phyloP scores from a whole-genome alignment of 1,284 basidiomycete species.

The Pisolithus thermaeus region DNA sequence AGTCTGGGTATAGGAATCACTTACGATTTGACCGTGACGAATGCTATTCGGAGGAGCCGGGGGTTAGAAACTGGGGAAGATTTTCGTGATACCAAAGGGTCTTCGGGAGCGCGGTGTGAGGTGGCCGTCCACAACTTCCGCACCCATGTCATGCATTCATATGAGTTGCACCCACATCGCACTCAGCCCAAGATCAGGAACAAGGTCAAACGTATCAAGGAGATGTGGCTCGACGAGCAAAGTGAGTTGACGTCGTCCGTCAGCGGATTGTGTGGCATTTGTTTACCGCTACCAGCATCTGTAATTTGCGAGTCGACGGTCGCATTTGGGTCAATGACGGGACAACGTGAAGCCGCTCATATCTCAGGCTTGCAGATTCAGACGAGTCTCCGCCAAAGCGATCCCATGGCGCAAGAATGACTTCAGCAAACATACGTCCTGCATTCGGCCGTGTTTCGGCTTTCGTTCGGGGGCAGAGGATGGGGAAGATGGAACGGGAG shows the following conservation, averaged over 20 bases:
- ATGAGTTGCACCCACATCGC: slow-evolving; percentile 61
- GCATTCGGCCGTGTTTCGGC: neutral
- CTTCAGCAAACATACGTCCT: slow-evolving; percentile 25
- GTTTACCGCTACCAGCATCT: neutral
- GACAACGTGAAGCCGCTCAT: slow-evolving; percentile 38
- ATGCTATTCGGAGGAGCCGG: neutral
- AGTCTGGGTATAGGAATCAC: too few relatives aligned
- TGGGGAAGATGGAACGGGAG: slow-evolving; percentile 13
- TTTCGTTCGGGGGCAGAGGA: neutral
- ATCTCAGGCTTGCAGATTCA: slow-evolving; percentile 34
- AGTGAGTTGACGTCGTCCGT: slow-evolving; percentile 44
- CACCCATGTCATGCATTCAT: slow-evolving; percentile 28
- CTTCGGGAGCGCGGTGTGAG: slow-evolving; percentile 10
- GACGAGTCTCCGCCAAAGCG: slow-evolving; percentile 42
- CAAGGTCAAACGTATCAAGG: slow-evolving; percentile 39
- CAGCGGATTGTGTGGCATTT: slow-evolving; percentile 41
- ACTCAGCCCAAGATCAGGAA: slow-evolving; percentile 39
- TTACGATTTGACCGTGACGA: too few relatives aligned
- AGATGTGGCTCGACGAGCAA: slow-evolving; percentile 46
- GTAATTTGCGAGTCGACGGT: neutral
- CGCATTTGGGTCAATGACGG: slow-evolving; percentile 26
- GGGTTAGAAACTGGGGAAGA: slow-evolving; percentile 28
- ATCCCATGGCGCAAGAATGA: slow-evolving; percentile 54
- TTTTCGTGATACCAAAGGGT: slow-evolving; percentile 31
- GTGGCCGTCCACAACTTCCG: slow-evolving; percentile 1